Conservation (phyloP, 805 yeast genomes). For the Yamadazyma endophytica region DNA sequence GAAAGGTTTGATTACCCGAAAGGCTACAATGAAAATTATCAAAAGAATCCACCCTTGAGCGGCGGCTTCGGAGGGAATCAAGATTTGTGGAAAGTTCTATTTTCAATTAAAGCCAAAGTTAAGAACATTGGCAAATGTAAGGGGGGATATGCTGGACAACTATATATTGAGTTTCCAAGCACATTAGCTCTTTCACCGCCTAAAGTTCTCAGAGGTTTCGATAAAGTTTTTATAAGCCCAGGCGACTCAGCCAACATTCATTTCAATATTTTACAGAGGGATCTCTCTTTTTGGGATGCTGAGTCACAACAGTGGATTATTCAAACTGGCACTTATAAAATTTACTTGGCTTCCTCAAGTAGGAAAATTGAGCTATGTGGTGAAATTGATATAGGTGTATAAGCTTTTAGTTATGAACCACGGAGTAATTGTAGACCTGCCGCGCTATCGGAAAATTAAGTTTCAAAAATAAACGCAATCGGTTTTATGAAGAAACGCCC, state of each 20-base stretch:
- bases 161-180: conserved; percentile 50
- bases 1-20: conserved; percentile 36
- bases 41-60: conserved; percentile 32
- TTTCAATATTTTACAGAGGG: conserved; percentile 48
- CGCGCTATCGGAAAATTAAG: too few relatives aligned
- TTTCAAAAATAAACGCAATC: too few relatives aligned
- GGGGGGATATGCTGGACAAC: conserved; percentile 50
- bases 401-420: too few relatives aligned
- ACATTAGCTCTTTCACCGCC: conserved; percentile 49
- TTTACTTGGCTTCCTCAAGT: conserved; percentile 49
- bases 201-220: conserved; percentile 52
- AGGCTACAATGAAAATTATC: conserved; percentile 33
- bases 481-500: too few relatives aligned
- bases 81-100: conserved; percentile 52
- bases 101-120: conserved; percentile 42
- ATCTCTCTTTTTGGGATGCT: conserved; percentile 55
- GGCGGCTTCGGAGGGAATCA: conserved; percentile 62
- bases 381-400: conserved; percentile 35
- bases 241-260: conserved; percentile 33
- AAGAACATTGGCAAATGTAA: conserved; percentile 43
- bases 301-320: conserved; percentile 55
- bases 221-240: conserved; percentile 44
- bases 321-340: conserved; percentile 50
- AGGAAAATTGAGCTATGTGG: conserved; percentile 45
- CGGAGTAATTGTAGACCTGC: too few relatives aligned